Evolutionary conservation across 257 asterid species (phyloP).

Genomic region (Scutellaria galericulata): DNA sequence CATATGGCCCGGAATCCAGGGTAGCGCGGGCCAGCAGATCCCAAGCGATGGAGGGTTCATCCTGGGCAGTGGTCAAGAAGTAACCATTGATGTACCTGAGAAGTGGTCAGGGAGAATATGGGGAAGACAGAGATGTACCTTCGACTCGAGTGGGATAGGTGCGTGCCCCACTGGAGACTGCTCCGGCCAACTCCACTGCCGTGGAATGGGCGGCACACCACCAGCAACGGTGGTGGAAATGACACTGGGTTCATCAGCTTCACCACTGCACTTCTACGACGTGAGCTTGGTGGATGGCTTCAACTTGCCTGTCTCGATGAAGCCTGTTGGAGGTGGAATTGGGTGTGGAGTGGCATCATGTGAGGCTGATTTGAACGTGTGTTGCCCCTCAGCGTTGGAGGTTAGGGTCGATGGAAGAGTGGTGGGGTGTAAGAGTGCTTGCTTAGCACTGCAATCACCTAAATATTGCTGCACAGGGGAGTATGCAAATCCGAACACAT

Average conservation of each 20-base stretch:
- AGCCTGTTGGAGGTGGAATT: slow-evolving; percentile 83
- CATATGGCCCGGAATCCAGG: slow-evolving; percentile 90
- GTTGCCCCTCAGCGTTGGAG: slow-evolving; percentile 92
- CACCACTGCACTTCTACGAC: slow-evolving; percentile 85
- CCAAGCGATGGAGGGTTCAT: slow-evolving; percentile 75
- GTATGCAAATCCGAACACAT: slow-evolving; percentile 61
- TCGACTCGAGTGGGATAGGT: slow-evolving; percentile 60
- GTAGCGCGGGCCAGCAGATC: slow-evolving; percentile 70
- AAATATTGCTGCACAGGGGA: slow-evolving; percentile 91
- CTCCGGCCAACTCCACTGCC: slow-evolving; percentile 64
- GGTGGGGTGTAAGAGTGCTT: slow-evolving; percentile 94
- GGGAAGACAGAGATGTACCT: slow-evolving; percentile 76
- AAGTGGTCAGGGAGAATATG: slow-evolving; percentile 95
- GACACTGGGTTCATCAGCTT: slow-evolving; percentile 74
- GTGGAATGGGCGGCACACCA: slow-evolving; percentile 74
- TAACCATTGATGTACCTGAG: slow-evolving; percentile 62
- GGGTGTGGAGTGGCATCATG: slow-evolving; percentile 92
- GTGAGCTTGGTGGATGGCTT: slow-evolving; percentile 93
- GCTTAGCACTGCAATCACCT: slow-evolving; percentile 85
- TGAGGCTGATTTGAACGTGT: slow-evolving; percentile 69
- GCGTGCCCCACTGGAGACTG: slow-evolving; percentile 87
- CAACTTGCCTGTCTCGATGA: slow-evolving; percentile 88
- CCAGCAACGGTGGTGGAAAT: slow-evolving; percentile 98
- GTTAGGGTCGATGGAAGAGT: slow-evolving; percentile 67
- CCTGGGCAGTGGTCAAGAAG: slow-evolving; percentile 65